Percentiles rank a stretch among this genome's conserved stretches.
These are phyloP conservation scores for Ophiostoma quercus DNA, from an alignment of 2,329 filamentous ascomycete genomes.

Conservation along the genomic window DNA sequence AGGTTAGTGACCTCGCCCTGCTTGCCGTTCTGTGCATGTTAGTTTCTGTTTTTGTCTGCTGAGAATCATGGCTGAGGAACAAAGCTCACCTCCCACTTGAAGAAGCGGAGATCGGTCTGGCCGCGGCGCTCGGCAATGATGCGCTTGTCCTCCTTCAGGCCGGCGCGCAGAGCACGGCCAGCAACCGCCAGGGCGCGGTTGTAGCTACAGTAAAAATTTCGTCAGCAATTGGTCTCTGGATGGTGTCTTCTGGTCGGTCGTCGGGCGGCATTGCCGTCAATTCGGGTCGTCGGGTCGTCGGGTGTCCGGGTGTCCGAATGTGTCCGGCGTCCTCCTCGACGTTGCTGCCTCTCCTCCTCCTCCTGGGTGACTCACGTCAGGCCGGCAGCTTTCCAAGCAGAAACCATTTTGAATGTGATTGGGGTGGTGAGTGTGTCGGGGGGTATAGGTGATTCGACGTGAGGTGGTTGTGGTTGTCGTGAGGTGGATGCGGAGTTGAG, in stretches of 20 bases:
- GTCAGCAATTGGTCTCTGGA: background rate
- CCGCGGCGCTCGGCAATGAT: slow-evolving; percentile 82
- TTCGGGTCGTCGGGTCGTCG: slow-evolving; percentile 2
- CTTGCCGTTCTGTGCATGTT: slow-evolving; percentile 84
- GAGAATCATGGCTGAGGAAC: background rate
- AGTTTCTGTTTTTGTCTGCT: slow-evolving; percentile 30
- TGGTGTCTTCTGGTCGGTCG: background rate
- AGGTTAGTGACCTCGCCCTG: slow-evolving; percentile 79
- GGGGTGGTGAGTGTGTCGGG: slow-evolving; percentile 20
- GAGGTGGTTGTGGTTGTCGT: slow-evolving; percentile 30
- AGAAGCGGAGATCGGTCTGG: slow-evolving; percentile 80
- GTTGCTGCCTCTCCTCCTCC: background rate
- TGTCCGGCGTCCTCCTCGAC: background rate
- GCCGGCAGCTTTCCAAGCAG: slow-evolving; percentile 97
- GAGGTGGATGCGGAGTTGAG: slow-evolving; percentile 26
- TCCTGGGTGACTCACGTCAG: slow-evolving; percentile 66
- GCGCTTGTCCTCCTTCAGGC: slow-evolving; percentile 92
- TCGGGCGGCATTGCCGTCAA: background rate
- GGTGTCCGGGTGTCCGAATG: background rate
- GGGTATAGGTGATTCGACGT: background rate
- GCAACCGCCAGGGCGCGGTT: slow-evolving; percentile 98
- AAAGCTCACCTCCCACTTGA: slow-evolving; percentile 85
- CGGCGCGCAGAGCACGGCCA: slow-evolving; percentile 89
- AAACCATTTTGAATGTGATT: slow-evolving; percentile 69
- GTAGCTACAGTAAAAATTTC: slow-evolving; percentile 61